Percentiles rank a stretch among this genome's conserved stretches.
phyloP scores from a whole-genome alignment of 1,139 yeast genomes.

The Protomyces pachydermus region DNA sequence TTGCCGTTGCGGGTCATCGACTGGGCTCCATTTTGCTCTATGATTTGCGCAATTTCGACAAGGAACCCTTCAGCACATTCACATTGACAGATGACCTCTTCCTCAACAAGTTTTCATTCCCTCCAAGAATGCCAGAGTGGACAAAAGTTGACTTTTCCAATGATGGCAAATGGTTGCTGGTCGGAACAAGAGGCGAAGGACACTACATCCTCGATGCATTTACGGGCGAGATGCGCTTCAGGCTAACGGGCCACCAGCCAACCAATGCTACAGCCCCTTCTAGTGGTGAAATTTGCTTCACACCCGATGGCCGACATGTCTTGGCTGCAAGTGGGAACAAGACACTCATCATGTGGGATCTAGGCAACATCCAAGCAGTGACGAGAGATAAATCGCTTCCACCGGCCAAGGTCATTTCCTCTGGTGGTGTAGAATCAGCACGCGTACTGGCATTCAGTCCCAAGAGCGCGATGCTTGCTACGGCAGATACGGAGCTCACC shows the following conservation, averaged over 20 bases:
- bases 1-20: conserved; percentile 60
- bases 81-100: conserved; percentile 27
- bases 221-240: conserved; percentile 48
- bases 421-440: conserved; percentile 46
- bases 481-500: conserved; percentile 56
- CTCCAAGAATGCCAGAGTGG: conserved; percentile 44
- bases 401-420: conserved; percentile 37
- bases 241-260: conserved; percentile 25
- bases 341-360: conserved; percentile 60
- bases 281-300: conserved; percentile 57
- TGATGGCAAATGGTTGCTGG: conserved; percentile 67
- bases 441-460: conserved; percentile 73
- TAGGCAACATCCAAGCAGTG: conserved; percentile 42
- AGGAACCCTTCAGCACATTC: conserved; percentile 50
- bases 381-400: conserved; percentile 34
- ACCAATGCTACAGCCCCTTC: conserved; percentile 32
- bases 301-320: conserved; percentile 77
- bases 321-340: conserved; percentile 55
- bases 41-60: conserved; percentile 55
- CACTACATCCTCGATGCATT: conserved; percentile 70
- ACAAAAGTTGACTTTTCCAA: conserved; percentile 75
- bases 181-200: conserved; percentile 52
- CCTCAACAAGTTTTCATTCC: conserved; percentile 37
- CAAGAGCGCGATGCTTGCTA: conserved; percentile 64
- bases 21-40: conserved; percentile 54